A percentile compares a stretch with the other conserved stretches of the same genome.
Evolutionary conservation across 2,329 filamentous ascomycete genomes (phyloP).

Genomic region (Didymella exigua): DNA sequence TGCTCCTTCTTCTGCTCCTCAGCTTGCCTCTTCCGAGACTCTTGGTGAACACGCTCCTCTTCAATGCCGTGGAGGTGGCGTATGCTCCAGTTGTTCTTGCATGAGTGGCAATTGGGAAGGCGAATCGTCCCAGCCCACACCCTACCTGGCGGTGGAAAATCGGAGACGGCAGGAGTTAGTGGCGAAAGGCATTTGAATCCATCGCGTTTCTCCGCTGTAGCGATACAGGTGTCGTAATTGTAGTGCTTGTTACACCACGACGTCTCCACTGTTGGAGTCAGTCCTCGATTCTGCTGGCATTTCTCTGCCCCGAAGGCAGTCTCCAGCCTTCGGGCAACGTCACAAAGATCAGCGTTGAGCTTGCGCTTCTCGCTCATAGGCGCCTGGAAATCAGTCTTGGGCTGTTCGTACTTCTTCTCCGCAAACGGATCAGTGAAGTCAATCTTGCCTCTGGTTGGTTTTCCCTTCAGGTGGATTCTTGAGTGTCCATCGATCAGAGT

Average conservation of each 20-base stretch:
- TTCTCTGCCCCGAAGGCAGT: background rate
- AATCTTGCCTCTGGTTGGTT: background rate
- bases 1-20: background rate
- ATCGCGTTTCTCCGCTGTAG: background rate
- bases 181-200: background rate
- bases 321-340: background rate
- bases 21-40: background rate
- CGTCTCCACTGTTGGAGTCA: background rate
- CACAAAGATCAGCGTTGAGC: background rate
- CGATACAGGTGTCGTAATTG: background rate
- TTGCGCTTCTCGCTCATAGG: background rate
- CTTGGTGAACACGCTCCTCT: background rate
- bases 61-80: background rate
- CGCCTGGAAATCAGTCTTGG: background rate
- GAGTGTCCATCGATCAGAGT: background rate
- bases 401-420: background rate
- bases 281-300: background rate
- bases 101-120: background rate
- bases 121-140: background rate
- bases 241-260: background rate
- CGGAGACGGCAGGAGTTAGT: background rate
- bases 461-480: background rate
- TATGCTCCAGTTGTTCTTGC: background rate
- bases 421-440: background rate
- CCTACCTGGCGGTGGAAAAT: background rate